Conservation (phyloP, 805 yeast species). For the Isabelozyma rhagii region DNA sequence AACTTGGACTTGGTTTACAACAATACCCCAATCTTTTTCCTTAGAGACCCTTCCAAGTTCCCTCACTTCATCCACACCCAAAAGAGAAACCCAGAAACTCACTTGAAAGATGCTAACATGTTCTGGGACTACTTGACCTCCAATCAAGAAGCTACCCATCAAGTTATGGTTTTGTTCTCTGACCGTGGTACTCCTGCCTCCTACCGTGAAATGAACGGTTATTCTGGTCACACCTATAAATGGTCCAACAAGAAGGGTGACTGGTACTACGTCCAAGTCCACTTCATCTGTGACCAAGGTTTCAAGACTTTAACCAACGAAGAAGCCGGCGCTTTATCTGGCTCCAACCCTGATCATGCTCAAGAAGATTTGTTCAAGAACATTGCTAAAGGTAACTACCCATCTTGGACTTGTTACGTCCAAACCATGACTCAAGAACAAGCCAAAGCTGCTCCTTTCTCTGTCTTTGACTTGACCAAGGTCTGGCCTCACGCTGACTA, state of each 20-base stretch:
- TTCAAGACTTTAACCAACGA: slow-evolving; percentile 51
- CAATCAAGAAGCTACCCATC: slow-evolving; percentile 74
- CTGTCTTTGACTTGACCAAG: slow-evolving; percentile 87
- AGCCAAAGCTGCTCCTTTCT: slow-evolving; percentile 71
- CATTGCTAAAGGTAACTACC: slow-evolving; percentile 73
- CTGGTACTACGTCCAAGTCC: slow-evolving; percentile 78
- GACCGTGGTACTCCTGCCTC: slow-evolving; percentile 82
- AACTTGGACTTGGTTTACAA: slow-evolving; percentile 82
- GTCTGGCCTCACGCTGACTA: slow-evolving; percentile 87
- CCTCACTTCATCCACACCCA: slow-evolving; percentile 89
- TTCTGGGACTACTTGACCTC: slow-evolving; percentile 80
- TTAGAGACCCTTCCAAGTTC: slow-evolving; percentile 83
- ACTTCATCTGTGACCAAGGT: slow-evolving; percentile 66
- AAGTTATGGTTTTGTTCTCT: slow-evolving; percentile 67
- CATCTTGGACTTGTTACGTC: slow-evolving; percentile 81
- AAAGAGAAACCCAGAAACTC: slow-evolving; percentile 80
- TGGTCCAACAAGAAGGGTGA: slow-evolving; percentile 75
- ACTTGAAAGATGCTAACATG: slow-evolving; percentile 75
- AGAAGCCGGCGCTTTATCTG: slow-evolving; percentile 65
- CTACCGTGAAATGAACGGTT: slow-evolving; percentile 77
- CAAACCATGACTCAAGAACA: slow-evolving; percentile 85
- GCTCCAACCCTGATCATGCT: slow-evolving; percentile 78
- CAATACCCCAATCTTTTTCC: slow-evolving; percentile 82
- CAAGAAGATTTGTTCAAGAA: slow-evolving; percentile 77
- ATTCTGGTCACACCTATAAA: slow-evolving; percentile 81